Evolutionary conservation across 345 rosid species (phyloP).

Genomic region (Nasturtium officinale): DNA sequence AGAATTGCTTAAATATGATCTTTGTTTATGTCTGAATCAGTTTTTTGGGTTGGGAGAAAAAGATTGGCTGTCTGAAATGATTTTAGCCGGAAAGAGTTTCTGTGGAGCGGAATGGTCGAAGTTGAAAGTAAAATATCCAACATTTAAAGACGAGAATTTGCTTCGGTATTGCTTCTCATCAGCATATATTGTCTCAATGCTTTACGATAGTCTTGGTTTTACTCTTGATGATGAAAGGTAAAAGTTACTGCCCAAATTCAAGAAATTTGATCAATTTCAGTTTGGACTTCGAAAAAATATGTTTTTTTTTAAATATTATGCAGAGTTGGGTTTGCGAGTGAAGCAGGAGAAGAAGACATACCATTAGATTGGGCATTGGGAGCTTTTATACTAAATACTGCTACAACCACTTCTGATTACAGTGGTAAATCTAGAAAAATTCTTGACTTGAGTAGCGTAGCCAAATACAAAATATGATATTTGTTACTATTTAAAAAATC

Average conservation of each 20-base stretch:
- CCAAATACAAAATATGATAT: conserved; percentile 1
- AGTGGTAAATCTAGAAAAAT: conserved; percentile 41
- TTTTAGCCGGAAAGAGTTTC: conserved; percentile 63
- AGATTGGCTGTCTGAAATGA: conserved; percentile 64
- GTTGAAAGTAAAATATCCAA: conserved; percentile 58
- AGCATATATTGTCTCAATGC: conserved; percentile 83
- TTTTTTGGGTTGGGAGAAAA: conserved; percentile 67
- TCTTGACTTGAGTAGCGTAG: conserved; percentile 25
- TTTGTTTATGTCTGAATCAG: conserved; percentile 46
- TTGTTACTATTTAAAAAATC: neutral
- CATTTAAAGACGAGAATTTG: conserved; percentile 63
- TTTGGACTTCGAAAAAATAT: too few relatives aligned
- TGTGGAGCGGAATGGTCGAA: conserved; percentile 87
- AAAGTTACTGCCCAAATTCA: neutral
- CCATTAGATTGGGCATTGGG: too few relatives aligned
- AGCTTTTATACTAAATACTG: too few relatives aligned
- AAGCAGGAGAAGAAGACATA: too few relatives aligned
- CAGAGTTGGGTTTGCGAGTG: too few relatives aligned
- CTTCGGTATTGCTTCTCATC: conserved; percentile 85
- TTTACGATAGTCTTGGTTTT: conserved; percentile 85
- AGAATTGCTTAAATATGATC: neutral
- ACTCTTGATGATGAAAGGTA: conserved; percentile 68
- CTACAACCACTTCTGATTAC: neutral
- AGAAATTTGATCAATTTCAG: neutral
- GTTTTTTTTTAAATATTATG: too few relatives aligned